Percentiles rank a stretch among this genome's conserved stretches.
These are phyloP conservation scores for Pisolithus thermaeus DNA, from an alignment of 1,284 basidiomycete genomes.

Conservation along the genomic window DNA sequence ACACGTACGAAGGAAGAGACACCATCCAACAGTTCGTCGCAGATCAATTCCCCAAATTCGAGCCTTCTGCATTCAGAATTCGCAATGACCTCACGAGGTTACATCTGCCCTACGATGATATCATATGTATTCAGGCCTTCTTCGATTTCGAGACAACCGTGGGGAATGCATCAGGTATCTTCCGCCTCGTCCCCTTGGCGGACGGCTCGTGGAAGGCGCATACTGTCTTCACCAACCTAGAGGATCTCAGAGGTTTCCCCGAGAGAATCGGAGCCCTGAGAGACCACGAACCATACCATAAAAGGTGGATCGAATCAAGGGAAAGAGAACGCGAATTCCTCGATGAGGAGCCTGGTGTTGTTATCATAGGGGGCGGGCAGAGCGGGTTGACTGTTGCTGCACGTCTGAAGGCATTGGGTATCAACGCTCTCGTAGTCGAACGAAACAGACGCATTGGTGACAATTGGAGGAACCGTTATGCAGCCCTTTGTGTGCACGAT, in stretches of 20 bases:
- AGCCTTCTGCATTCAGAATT: conserved; percentile 37
- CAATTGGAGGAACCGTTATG: conserved; percentile 20
- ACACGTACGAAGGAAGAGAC: conserved; percentile 47
- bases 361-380: conserved; percentile 15
- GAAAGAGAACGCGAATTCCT: conserved; percentile 34
- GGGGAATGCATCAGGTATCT: conserved; percentile 46
- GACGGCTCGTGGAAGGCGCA: conserved; percentile 52
- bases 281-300: conserved; percentile 30
- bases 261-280: conserved; percentile 39
- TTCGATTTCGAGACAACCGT: conserved; percentile 55
- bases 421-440: conserved; percentile 12
- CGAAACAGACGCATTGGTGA: conserved; percentile 8
- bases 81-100: conserved; percentile 30
- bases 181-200: conserved; percentile 47
- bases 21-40: conserved; percentile 40
- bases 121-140: conserved; percentile 52
- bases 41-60: conserved; percentile 38
- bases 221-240: conserved; percentile 54
- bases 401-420: conserved; percentile 5
- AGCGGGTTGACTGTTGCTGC: conserved; percentile 8
- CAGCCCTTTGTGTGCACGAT: conserved; percentile 55
- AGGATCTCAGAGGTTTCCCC: conserved; percentile 47
- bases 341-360: conserved; percentile 30
- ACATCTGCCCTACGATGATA: conserved; percentile 45
- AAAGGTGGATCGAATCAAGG: conserved; percentile 32